Evolutionary conservation across 208 protist genomes (phyloP).

Genomic region (Trypanosoma rangeli): DNA sequence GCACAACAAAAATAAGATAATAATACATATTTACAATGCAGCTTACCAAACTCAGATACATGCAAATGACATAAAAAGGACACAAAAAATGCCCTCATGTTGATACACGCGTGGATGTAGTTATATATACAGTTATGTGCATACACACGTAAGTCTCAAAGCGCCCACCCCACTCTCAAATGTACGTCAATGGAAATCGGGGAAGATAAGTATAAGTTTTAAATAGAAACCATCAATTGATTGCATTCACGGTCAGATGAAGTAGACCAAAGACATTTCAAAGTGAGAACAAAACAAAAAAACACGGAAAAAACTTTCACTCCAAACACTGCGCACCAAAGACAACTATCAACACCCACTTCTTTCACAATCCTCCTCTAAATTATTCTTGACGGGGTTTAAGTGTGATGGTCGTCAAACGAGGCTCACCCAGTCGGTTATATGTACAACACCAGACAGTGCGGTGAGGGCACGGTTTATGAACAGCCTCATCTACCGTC

Average conservation of each 20-base stretch:
- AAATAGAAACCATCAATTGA: no score
- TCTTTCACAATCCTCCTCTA: conserved; percentile 12
- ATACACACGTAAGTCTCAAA: no score
- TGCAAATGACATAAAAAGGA: conserved; percentile 3
- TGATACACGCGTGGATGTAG: no score
- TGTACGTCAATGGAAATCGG: not conserved
- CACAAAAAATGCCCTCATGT: not conserved
- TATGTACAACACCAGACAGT: conserved; percentile 79
- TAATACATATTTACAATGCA: not conserved
- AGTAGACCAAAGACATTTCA: conserved; percentile 2
- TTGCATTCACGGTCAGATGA: no score
- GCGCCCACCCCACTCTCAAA: no score
- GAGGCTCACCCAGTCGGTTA: conserved; percentile 59
- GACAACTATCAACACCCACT: conserved; percentile 25
- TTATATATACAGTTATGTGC: no score
- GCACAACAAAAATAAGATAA: conserved; percentile 11
- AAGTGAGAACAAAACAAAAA: conserved; percentile 2
- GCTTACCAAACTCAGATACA: not conserved
- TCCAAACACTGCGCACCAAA: not conserved
- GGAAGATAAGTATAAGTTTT: conserved; percentile 2
- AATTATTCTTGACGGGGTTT: conserved; percentile 27
- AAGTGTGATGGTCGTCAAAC: conserved; percentile 51
- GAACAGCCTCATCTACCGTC: conserved; percentile 69
- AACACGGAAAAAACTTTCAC: not conserved
- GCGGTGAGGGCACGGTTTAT: conserved; percentile 66